Base-by-base conservation (phyloP, 2,329 filamentous ascomycete species). In the Talaromyces marneffei region DNA sequence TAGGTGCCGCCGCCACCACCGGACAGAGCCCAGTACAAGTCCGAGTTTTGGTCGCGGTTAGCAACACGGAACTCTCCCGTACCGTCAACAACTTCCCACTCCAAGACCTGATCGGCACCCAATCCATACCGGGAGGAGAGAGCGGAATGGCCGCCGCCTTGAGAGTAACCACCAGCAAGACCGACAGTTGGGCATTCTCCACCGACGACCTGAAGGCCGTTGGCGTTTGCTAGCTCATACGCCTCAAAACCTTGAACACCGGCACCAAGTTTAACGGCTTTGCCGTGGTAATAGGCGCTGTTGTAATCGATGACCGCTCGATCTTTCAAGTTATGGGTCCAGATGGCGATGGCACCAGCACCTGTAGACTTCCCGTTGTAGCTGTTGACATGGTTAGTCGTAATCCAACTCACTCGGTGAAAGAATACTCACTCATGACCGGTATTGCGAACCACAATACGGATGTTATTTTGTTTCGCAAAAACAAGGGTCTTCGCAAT, bases 91-190 rank as follows among this genome's bases (percentile, higher is more conserved):
- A 85, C 82, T 62, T 85, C 78, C 60, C 76, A 83, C 63, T 82
- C 77, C 1, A 88, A 74, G 0, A 81, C 78, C 57, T 88, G 80
- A 64, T 88, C 85, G 0, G 84, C 84, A 12, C 73, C 82, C 0
- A 89, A 75, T 3, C 86, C 60, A 14, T 48, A 61, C 10, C 20
- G 23, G 16, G 60, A 54, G 12, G 44, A 29, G 3, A 62, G 60
- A 18, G 79, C 74, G 0, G 78, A 80, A 67, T 87, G 84, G 0
- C 86, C 86, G 12, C 84, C 86, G 4, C 84, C 85, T 68, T 85
- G 83, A 3, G 77, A 79, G 66, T 83, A 88, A 0, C 85, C 85
- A 9, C 85, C 86, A 0, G 83, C 81, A 7, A 85, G 65, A 1
- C 84, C 85, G 4, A 87, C 84, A 0, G 80, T 82, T 18, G 53